phyloP scores from a whole-genome alignment of 1,284 basidiomycete species.

The Fomes fomentarius region DNA sequence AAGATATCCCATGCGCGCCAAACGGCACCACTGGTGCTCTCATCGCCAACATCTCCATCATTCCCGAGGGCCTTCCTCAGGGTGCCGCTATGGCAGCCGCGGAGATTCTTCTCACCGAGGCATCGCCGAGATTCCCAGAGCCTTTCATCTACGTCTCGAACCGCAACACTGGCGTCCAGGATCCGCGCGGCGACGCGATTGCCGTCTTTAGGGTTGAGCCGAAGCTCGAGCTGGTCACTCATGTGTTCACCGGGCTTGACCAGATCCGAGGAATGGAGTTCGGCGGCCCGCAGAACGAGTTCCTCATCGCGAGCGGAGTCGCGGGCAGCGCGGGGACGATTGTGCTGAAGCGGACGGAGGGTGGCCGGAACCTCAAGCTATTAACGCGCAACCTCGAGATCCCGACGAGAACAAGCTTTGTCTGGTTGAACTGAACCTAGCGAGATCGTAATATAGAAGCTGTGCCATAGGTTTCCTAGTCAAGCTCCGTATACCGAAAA shows the following conservation, averaged over 20 bases:
- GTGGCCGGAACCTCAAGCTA: conserved; percentile 52
- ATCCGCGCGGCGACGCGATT: conserved; percentile 41
- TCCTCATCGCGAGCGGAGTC: conserved; percentile 57
- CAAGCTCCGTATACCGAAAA: too few species aligned
- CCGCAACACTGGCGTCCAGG: conserved; percentile 41
- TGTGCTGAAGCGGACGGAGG: conserved; percentile 55
- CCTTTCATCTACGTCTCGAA: conserved; percentile 44
- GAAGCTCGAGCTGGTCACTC: conserved; percentile 42
- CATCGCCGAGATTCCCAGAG: conserved; percentile 34
- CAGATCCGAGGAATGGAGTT: conserved; percentile 68
- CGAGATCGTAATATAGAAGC: too few species aligned
- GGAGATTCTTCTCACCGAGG: conserved; percentile 43
- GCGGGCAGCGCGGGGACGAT: conserved; percentile 57
- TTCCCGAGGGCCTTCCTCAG: conserved; percentile 52
- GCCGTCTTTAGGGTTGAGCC: conserved; percentile 37
- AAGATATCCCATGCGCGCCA: conserved; percentile 54
- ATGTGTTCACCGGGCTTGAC: conserved; percentile 65
- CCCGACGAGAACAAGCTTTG: conserved; percentile 56
- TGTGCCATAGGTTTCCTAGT: too few species aligned
- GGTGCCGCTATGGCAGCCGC: conserved; percentile 55
- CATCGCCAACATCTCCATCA: conserved; percentile 57
- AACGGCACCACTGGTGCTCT: conserved; percentile 45
- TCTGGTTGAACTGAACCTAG: conserved; percentile 41
- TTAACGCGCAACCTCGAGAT: conserved; percentile 55
- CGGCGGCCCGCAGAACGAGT: conserved; percentile 55